Conservation (phyloP, 768 basidiomycete genomes). For the Tremella mesenterica region DNA sequence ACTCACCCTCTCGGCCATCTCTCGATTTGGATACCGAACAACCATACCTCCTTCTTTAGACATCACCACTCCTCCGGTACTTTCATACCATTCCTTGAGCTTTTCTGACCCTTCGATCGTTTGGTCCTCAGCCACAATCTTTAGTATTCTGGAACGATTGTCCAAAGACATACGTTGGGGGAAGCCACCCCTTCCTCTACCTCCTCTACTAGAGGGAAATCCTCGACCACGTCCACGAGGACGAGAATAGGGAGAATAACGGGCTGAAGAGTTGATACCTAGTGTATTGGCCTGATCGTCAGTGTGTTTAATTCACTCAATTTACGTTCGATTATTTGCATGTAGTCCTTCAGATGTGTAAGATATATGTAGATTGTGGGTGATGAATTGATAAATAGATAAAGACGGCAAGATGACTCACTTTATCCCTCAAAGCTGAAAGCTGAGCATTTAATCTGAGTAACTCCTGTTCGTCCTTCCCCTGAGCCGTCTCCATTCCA, state of each 20-base stretch:
- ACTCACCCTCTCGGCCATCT: conserved; percentile 38
- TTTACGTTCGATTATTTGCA: conserved; percentile 59
- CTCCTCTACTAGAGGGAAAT: neutral
- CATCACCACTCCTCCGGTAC: conserved; percentile 40
- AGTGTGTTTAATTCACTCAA: conserved; percentile 41
- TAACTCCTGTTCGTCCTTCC: conserved; percentile 34
- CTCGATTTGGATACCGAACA: conserved; percentile 31
- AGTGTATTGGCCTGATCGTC: conserved; percentile 55
- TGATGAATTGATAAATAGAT: neutral
- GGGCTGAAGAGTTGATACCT: conserved; percentile 44
- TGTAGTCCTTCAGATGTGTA: no score
- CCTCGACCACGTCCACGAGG: conserved; percentile 53
- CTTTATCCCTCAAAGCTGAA: conserved; percentile 46
- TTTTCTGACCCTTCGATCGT: conserved; percentile 49
- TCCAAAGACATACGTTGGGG: conserved; percentile 74
- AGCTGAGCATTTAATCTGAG: conserved; percentile 31
- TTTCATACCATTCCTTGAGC: conserved; percentile 77
- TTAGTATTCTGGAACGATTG: conserved; percentile 71
- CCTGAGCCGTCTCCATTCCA: conserved; percentile 49
- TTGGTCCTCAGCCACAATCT: conserved; percentile 59
- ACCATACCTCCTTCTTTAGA: conserved; percentile 14
- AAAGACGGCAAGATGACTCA: conserved; percentile 42
- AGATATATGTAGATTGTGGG: no score
- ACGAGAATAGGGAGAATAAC: conserved; percentile 47
- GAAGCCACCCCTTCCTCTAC: conserved; percentile 3